phyloP scores from a whole-genome alignment of 352 stramenopile genomes.

The Pythium scleroteichum region DNA sequence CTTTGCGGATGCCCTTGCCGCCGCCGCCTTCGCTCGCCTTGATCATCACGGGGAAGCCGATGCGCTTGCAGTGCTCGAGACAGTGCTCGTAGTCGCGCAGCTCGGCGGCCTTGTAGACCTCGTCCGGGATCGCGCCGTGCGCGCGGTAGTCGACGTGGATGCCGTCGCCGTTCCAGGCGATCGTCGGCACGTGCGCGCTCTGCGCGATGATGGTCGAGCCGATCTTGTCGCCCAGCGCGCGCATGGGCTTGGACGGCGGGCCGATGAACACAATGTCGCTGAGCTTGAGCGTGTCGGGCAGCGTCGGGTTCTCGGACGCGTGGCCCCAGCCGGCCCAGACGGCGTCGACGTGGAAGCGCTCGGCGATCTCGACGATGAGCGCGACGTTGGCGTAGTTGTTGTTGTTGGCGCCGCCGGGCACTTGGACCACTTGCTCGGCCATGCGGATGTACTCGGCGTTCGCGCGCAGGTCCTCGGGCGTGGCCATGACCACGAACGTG shows the following conservation, averaged over 20 bases:
- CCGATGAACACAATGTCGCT: constrained; percentile 99
- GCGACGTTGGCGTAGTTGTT: constrained; percentile 99
- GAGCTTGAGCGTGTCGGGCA: constrained; percentile 94
- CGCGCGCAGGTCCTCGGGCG: constrained; percentile 97
- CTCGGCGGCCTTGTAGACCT: constrained; percentile 94
- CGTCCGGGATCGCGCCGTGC: constrained; percentile 88
- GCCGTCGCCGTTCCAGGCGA: constrained; percentile 98
- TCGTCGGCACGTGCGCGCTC: constrained; percentile 97
- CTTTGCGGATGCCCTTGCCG: constrained; percentile 99
- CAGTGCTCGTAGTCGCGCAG: constrained; percentile 93
- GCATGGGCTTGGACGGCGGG: constrained; percentile 97
- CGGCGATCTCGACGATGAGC: constrained; percentile 98
- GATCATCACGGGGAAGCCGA: constrained; percentile 99
- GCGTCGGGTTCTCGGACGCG: constrained; percentile 97
- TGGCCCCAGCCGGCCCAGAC: constrained; percentile 99
- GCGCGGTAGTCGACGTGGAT: constrained; percentile 93
- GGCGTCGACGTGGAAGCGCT: constrained; percentile 95
- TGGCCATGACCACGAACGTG: constrained; percentile 99
- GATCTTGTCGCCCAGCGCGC: constrained; percentile 99
- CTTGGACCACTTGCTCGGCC: constrained; percentile 99
- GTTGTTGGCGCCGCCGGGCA: constrained; percentile 99
- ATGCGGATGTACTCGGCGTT: constrained; percentile 99
- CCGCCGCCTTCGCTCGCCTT: constrained; percentile 99
- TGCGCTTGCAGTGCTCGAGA: constrained; percentile 90
- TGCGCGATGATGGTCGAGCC: constrained; percentile 99